Base-by-base conservation (phyloP, 495 filamentous ascomycete genomes). In the Lichina pygmaea region DNA sequence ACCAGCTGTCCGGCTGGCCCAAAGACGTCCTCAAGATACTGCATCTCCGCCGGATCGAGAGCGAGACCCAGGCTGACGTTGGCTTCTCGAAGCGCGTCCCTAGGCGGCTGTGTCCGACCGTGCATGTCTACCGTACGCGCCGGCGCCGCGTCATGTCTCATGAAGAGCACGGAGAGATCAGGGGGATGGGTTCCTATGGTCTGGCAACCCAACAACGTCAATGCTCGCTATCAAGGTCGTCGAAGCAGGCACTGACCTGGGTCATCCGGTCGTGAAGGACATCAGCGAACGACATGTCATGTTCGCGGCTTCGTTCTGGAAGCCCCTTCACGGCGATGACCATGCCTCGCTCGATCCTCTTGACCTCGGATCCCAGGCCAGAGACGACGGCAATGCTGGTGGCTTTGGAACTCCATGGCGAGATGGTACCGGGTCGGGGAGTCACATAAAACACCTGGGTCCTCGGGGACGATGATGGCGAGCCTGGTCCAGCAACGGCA, bases 361-460 rank as follows among this genome's bases (percentile, higher is more conserved):
- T 70, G 36, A 94, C 70, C 40, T 67, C 62, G 17, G 73, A 63
- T 48, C 71, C 68, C 41, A 93, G 60, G 16, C 80, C 84, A 57
- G 86, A 94, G n/a, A 93, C 86, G 46, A 85, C 72, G 36, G 86
- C 76, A 57, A 95, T 93, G 53, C 73, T 83, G 36, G 86, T 93
- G 36, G 86, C 89, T 55, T 93, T 83, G 43, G 86, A 91, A 57
- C 81, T 93, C 89, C 89, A 97, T 60, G 89, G 89, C 36, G 84
- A 93, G 50, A 92, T 84, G 34, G 86, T 93, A 38, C 75, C 76
- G 32, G 65, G 66, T 43, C 89, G 71, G 9, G 86, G 89, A 34
- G 68, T 71, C 42, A 94, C 67, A 54, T 82, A 83, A 55, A 73
- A 72, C 17, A 69, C 62, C 41, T 44, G 36, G 13, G 5, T 39